These are phyloP conservation scores for Carex myosuroides DNA, from an alignment of 176 grass and related monocot species.

Conservation along the genomic window DNA sequence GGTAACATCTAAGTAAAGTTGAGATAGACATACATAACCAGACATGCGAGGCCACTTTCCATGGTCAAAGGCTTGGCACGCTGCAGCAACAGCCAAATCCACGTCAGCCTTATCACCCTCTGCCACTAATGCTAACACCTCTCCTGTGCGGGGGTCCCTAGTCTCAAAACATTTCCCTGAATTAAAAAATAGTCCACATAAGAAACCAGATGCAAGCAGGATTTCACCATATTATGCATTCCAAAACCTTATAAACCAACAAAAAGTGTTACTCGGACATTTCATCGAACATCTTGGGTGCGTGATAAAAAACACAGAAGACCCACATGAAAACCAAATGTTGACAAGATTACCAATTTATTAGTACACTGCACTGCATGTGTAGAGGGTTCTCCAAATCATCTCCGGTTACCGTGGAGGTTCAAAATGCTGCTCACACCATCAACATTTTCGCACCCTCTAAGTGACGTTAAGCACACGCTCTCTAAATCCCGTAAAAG, in stretches of 20 bases:
- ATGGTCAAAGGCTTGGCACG: conserved; percentile 59
- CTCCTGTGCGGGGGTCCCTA: conserved; percentile 56
- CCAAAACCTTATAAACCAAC: not conserved
- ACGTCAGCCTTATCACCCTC: conserved; percentile 63
- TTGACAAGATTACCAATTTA: no score
- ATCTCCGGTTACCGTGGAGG: no score
- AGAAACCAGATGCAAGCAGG: not conserved
- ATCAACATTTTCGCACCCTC: no score
- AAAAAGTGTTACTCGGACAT: not conserved
- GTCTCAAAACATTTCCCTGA: conserved; percentile 55
- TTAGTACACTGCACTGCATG: no score
- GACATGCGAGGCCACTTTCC: conserved; percentile 72
- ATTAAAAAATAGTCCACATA: not conserved
- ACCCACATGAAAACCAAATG: not conserved
- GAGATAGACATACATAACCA: conserved; percentile 34
- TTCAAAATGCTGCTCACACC: no score
- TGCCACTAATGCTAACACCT: conserved; percentile 39
- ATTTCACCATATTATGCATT: not conserved
- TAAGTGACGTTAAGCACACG: no score
- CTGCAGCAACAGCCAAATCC: conserved; percentile 45
- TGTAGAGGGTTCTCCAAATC: no score
- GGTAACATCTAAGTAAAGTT: not conserved
- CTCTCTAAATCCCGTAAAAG: no score
- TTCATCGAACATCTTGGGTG: not conserved
- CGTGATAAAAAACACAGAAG: not conserved